Evolutionary conservation across 306 rosid species (phyloP), one percentile per base, ranked within the genome.

Genomic region (Rosa lucieae): DNA sequence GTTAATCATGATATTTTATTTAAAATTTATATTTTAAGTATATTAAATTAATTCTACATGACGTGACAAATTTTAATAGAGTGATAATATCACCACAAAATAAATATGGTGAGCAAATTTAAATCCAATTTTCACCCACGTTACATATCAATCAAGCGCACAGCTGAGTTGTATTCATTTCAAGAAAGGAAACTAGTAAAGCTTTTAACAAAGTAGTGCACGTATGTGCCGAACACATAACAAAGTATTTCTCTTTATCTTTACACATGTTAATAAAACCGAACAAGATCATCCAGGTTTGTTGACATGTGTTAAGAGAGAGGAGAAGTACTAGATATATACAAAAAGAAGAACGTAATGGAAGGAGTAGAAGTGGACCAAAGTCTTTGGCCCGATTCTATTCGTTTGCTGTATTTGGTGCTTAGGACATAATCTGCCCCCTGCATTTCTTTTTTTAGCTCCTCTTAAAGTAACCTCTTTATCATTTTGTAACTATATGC

Each of bases 341-440:
- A 58, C 21, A 49, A 48, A 15, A n/a, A 15, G 26, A 46, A 32
- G 9, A 70, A 43, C 11, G n/a, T 0, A 68, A 43, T 69, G 73
- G 73, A 42, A 43, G 42, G 37, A n/a, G 6, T 21, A 23, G 62
- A 44, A 10, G 20, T 44, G 53, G 56, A 70, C 73, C 39, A 26
- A 70, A 70, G 23, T 68, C 44, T 56, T 63, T 39, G 53, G 62
- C 49, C 26, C 44, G 13, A 47, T 55, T 17, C 17, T 48, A 51
- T 74, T 15, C 67, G 51, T 49, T 49, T 52, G 59, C 18, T 6
- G 21, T 40, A 59, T 65, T 77, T 65, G 73, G 69, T 49, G 49
- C 12, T 20, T 37, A 48, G 51, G 39, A 66, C 21, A 37, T 23
- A 20, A 48, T 47, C 32, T 65, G 11, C 72, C 35, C 46, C 17